Evolutionary conservation across 1,139 yeast species (phyloP).

Genomic region (Candida tropicalis): DNA sequence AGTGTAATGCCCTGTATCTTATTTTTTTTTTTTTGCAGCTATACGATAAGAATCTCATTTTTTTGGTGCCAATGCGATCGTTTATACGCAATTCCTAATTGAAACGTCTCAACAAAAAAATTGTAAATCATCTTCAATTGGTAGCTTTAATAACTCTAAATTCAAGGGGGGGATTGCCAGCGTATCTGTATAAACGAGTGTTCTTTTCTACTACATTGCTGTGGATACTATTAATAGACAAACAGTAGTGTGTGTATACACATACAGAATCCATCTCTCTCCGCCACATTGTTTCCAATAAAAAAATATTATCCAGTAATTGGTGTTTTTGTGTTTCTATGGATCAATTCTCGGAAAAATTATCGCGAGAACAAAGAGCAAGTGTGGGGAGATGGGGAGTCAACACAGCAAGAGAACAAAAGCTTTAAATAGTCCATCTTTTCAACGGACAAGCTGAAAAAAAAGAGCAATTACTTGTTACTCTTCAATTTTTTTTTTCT

Average conservation of each 20-base stretch:
- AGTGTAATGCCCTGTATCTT: not conserved
- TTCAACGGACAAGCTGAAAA: too few species aligned
- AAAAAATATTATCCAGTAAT: too few species aligned
- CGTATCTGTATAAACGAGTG: too few species aligned
- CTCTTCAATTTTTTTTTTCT: not conserved
- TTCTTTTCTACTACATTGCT: too few species aligned
- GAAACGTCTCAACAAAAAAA: too few species aligned
- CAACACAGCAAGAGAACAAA: not conserved
- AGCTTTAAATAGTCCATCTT: not conserved
- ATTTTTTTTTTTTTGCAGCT: not conserved
- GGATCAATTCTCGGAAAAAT: conserved; percentile 4
- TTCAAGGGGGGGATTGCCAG: too few species aligned
- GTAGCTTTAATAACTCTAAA: too few species aligned
- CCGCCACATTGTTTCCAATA: too few species aligned
- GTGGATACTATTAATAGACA: too few species aligned
- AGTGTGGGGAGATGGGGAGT: not conserved
- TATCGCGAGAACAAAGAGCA: not conserved
- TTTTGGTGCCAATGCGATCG: not conserved
- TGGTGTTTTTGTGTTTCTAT: not conserved
- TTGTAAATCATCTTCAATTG: too few species aligned
- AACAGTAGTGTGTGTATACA: too few species aligned
- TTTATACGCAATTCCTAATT: not conserved
- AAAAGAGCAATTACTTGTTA: not conserved
- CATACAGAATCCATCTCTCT: too few species aligned
- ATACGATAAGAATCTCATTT: not conserved